Percentiles rank a stretch among this genome's conserved stretches.
Conservation (phyloP, 495 filamentous ascomycete genomes). For the Glarea lozoyensis region DNA sequence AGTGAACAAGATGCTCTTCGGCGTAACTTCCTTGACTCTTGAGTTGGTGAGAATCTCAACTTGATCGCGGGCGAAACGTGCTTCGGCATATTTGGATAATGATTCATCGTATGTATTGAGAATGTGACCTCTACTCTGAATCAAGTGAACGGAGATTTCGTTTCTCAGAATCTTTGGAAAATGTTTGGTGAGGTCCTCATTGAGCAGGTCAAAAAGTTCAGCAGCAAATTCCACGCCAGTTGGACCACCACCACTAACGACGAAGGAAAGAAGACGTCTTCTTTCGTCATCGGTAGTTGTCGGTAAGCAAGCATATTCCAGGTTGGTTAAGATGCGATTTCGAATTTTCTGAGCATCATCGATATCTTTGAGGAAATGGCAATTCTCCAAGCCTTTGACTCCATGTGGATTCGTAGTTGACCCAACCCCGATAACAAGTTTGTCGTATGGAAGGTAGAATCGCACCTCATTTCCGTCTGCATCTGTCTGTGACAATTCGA, state of each 20-base stretch:
- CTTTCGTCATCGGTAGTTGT: constrained; percentile 88
- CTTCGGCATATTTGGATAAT: constrained; percentile 84
- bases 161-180: constrained; percentile 89
- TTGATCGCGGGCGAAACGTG: constrained; percentile 80
- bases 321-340: constrained; percentile 82
- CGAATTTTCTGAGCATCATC: constrained; percentile 84
- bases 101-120: constrained; percentile 98
- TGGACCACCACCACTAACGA: constrained; percentile 88
- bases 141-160: constrained; percentile 94
- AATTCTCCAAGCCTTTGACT: constrained; percentile 90
- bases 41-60: constrained; percentile 88
- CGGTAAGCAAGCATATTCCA: constrained; percentile 88
- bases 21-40: constrained; percentile 77
- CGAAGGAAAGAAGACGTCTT: constrained; percentile 81
- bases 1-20: constrained; percentile 78
- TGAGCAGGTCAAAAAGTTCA: constrained; percentile 90
- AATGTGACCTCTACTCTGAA: constrained; percentile 89
- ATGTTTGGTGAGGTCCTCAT: constrained; percentile 77
- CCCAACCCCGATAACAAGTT: constrained; percentile 91
- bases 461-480: constrained; percentile 57
- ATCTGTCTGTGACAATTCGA: constrained; percentile 73
- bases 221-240: constrained; percentile 98
- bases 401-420: constrained; percentile 92
- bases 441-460: constrained; percentile 98
- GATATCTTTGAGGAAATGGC: constrained; percentile 89